These are phyloP conservation scores for Sarocladium brachiariae DNA, from an alignment of 2,329 filamentous ascomycete species.

Conservation along the genomic window DNA sequence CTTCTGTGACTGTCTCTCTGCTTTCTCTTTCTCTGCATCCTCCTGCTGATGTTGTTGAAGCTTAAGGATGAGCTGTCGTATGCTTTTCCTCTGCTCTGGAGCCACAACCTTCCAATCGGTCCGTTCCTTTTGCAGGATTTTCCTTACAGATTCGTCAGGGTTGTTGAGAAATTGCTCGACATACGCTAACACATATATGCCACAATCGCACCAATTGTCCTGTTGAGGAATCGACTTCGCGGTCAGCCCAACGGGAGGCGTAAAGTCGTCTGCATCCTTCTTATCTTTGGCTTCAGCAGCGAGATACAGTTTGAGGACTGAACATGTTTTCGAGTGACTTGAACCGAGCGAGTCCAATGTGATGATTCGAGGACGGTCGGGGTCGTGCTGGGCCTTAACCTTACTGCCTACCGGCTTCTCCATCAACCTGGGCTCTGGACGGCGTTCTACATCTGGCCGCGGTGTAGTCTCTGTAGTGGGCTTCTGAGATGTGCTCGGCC, in stretches of 20 bases:
- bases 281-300: conserved; percentile 63
- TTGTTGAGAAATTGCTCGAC: conserved; percentile 72
- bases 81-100: conserved; percentile 52
- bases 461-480: neutral
- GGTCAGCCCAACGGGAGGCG: conserved; percentile 46
- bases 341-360: conserved; percentile 79
- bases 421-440: neutral
- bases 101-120: conserved; percentile 48
- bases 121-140: conserved; percentile 54
- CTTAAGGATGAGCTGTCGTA: conserved; percentile 59
- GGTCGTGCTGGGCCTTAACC: conserved; percentile 23
- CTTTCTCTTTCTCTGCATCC: conserved; percentile 30
- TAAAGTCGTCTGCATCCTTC: conserved; percentile 35
- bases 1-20: conserved; percentile 19
- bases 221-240: conserved; percentile 73
- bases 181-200: conserved; percentile 79
- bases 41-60: conserved; percentile 54
- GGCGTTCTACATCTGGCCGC: neutral
- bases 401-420: neutral
- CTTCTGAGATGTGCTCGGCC: neutral
- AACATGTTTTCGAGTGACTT: conserved; percentile 56
- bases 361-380: conserved; percentile 63
- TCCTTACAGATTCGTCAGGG: conserved; percentile 62
- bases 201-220: conserved; percentile 82
- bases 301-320: conserved; percentile 69